Evolutionary conservation across 208 protist species (phyloP), one percentile per base, ranked within the genome.

Genomic region (Leishmania lainsoni): DNA sequence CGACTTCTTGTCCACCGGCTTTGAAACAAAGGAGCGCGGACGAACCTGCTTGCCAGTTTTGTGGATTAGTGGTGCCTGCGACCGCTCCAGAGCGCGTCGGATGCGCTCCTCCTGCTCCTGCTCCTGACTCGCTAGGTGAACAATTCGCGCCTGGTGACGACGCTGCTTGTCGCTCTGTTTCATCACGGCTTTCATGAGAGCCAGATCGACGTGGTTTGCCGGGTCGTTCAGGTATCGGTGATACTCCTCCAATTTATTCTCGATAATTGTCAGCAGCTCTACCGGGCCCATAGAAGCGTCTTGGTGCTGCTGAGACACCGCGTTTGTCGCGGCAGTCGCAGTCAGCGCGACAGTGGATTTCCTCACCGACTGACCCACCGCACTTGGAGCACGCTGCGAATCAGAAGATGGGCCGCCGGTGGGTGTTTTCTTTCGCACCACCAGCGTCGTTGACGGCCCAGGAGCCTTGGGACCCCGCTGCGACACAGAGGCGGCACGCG

Each of bases 231-330:
- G 93, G 83, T 92, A 94, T 51, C 90, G 94, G 80, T 94, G 92
- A 70, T 93, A 94, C 87, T 96, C 93, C 80, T 98, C 95, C 35
- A 98, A 80, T 79, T 98, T 98, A 77, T 92, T 97, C 76, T 98
- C 96, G 76, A 98, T 96, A 54, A 97, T 94, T 17, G 95, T 97
- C 42, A 98, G 92, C 93, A 98, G 97, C 75, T 96, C 93, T 17
- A 98, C 87, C 3, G 95, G 90, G 20, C 89, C 97, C 87, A 95
- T 98, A 80, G 91, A 95, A n/a, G 86, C 84, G 45, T 78, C 79
- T 70, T 82, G 58, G 5, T 80, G 81, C 48, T 83, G 51, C 59
- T 85, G 79, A 17, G 63, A 58, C 61, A 54, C 32, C 5, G 51
- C 72, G 35, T 65, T 35, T 17, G 80, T 2, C 48, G 5, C 52